phyloP scores from a whole-genome alignment of 2,329 filamentous ascomycete genomes.

The Ploettnerulaceae sp. region DNA sequence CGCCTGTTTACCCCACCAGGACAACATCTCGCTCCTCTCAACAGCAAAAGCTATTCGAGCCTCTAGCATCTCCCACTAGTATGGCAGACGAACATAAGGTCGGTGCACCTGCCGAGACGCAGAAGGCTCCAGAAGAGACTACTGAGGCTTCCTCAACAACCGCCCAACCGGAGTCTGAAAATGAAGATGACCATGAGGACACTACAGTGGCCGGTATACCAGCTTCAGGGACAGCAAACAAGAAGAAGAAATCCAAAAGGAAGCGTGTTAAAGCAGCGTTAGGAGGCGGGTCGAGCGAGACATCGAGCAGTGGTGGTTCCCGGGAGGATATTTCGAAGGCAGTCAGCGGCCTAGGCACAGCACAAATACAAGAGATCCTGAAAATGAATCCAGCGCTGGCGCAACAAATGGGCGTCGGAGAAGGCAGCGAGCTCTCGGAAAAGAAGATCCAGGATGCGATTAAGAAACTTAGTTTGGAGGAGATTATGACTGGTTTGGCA shows the following conservation, averaged over 20 bases:
- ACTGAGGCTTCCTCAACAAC: constrained; percentile 39
- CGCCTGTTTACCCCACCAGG: constrained; percentile 6
- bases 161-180: constrained; percentile 43
- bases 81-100: constrained; percentile 61
- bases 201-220: constrained; percentile 25
- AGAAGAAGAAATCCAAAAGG: constrained; percentile 63
- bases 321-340: constrained; percentile 44
- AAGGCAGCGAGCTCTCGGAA: constrained; percentile 33
- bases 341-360: constrained; percentile 45
- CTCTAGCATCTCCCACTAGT: neutral
- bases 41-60: neutral
- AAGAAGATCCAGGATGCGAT: constrained; percentile 48
- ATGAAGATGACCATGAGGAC: constrained; percentile 42
- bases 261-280: constrained; percentile 50
- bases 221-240: constrained; percentile 34
- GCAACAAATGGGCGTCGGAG: constrained; percentile 45
- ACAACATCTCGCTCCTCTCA: neutral
- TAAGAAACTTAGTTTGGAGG: constrained; percentile 61
- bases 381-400: constrained; percentile 68
- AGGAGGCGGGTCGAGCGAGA: constrained; percentile 23
- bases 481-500: constrained; percentile 70
- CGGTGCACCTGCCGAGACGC: constrained; percentile 47
- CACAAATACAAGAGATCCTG: constrained; percentile 62
- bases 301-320: constrained; percentile 32
- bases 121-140: constrained; percentile 37